Percentiles rank a stretch among this genome's conserved stretches.
Conservation (phyloP, 495 filamentous ascomycete genomes). For the Aspergillus cavernicola region DNA sequence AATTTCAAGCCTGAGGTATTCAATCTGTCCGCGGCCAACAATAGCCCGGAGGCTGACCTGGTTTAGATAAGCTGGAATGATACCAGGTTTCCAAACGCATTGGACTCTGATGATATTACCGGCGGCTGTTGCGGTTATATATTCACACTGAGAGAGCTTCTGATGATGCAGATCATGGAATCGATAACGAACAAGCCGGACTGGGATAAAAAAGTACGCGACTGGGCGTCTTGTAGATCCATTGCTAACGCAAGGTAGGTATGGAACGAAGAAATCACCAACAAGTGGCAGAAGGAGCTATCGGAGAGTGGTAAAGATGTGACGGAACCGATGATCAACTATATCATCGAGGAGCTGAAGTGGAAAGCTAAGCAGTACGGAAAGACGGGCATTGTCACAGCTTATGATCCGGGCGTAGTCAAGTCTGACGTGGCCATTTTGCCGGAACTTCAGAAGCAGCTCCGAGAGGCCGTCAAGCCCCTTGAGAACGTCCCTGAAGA, state of each 20-base stretch:
- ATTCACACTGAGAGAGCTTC: conserved; percentile 33
- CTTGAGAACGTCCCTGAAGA: conserved; percentile 6
- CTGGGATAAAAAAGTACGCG: conserved; percentile 33
- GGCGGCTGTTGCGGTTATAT: no score
- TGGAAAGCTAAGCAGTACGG: conserved; percentile 32
- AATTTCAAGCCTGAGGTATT: neutral
- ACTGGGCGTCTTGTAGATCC: no score
- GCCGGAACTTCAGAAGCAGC: neutral
- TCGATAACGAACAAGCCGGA: conserved; percentile 43
- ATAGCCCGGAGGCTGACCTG: no score
- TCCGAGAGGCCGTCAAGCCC: neutral
- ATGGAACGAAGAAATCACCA: conserved; percentile 11
- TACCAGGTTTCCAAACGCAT: no score
- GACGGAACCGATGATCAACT: conserved; percentile 46
- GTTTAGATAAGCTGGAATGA: no score
- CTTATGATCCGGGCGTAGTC: neutral
- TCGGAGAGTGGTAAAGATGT: conserved; percentile 27
- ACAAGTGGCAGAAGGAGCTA: conserved; percentile 17
- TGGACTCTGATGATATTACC: no score
- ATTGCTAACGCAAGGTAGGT: conserved; percentile 7
- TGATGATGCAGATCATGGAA: conserved; percentile 36
- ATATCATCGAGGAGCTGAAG: conserved; percentile 48
- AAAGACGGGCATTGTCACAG: neutral
- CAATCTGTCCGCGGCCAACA: no score
- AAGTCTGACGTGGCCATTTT: conserved; percentile 13